Evolutionary conservation across 768 basidiomycete species (phyloP), one percentile per base, ranked within the genome.

Genomic region (Collybiopsis luxurians): DNA sequence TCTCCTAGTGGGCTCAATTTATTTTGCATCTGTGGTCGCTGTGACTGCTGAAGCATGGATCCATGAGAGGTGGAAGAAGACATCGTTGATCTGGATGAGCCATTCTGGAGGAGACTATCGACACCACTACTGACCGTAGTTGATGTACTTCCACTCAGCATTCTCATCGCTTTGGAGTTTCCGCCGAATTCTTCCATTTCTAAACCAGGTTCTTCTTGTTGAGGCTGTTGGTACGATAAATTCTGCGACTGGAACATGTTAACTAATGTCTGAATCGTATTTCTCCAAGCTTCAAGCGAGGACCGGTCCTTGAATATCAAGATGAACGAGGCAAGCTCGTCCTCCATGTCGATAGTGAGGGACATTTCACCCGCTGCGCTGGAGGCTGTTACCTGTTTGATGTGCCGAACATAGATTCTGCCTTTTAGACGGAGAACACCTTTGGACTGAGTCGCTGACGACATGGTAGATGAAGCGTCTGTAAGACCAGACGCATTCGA

Each of bases 301-400:
- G 85, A 76, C 28, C 90, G 85, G 54, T 98, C 92, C 66, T 88
- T 90, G 81, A 97, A 99, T 64, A 94, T 89, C 46, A 99, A 81
- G 71, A 98, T 96, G 74, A 99, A 98, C 50, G 90, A 91, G 59
- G 97, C 95, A 55, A 97, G 76, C 66, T 96, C 93, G 67, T 98
- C 96, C 73, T 95, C 92, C 95, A 99, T 98, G 64, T 93, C 89
- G 66, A 99, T 96, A 4, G 96, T 97, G 60, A 98, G 79, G 67
- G 92, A 95, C 75, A 97, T 80, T 70, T 96, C 95, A 31, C 87
- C 87, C 19, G 81, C 80, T 9, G 84, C 78, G 2, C 87, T 88
- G 31, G 86, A 86, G 57, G 94, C 89, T 27, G 86, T 86, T 53
- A 99, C 89, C 53, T 88, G 86, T 63, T 89, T 88, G 72, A 99